Base-by-base conservation (phyloP, 441 rosid genomes). In the Metrosideros polymorpha region DNA sequence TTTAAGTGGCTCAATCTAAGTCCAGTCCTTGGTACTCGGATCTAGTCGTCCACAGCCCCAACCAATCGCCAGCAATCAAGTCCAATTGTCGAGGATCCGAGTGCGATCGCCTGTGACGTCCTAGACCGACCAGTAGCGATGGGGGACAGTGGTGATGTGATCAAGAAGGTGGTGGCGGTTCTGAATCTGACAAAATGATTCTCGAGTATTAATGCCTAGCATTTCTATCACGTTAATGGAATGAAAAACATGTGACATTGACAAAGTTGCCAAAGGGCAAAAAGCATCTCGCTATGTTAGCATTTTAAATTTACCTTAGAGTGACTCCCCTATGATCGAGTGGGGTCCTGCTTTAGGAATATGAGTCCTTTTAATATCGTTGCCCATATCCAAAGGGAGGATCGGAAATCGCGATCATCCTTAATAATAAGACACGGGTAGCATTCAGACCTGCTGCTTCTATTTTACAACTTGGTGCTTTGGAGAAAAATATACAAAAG, bases 81-180 rank as follows among this genome's bases (percentile, higher is more conserved):
- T 30, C 12, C 42, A 63, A 17, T 30, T 30, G 12, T 17, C 2
- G 13, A 32, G 76, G 43, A 17, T 25, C 18, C 10, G 3, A 63
- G 17, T 61, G 6, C 75, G 0, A 30, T 7, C 0, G 0, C 75
- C 0, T 0, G 4, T 7, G 6, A 30, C 3, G 24, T 7, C 25
- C 12, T 4, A 8, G 76, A 63, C n/a, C 3, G 6, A 30, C 10
- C 6, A 0, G 5, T 17, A 29, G 39, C 19, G 22, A 63, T 2
- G 0, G 12, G 6, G 1, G 6, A 63, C 2, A 22, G 54, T 51
- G 54, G 24, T 17, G 54, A 51, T 17, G 8, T 51, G 22, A 17
- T 17, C 22, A 6, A 51, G 22, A 6, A 15, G 2, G 8, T 51
- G 7, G 54, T 6, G 12, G 13, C 6, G 6, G 3, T 17, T 42